Evolutionary conservation across 2,329 filamentous ascomycete species (phyloP).

Genomic region (Claviceps maximensis): DNA sequence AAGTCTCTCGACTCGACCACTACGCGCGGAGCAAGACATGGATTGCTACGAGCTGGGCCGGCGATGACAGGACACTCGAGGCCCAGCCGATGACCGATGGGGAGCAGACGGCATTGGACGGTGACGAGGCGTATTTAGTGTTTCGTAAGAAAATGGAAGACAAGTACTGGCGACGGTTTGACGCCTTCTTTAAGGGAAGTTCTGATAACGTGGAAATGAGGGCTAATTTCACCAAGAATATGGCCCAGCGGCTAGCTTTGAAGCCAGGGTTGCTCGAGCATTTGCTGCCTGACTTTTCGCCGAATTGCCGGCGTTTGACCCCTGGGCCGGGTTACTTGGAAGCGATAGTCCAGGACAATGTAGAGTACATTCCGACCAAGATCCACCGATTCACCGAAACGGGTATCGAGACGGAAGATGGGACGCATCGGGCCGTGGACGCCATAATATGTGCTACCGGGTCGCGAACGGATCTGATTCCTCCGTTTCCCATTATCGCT

Average conservation of each 20-base stretch:
- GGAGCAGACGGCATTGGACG: constrained; percentile 43
- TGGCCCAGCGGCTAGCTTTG: constrained; percentile 37
- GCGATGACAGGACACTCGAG: constrained; percentile 39
- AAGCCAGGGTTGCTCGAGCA: constrained; percentile 42
- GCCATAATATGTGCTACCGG: constrained; percentile 58
- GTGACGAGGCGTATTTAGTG: constrained; percentile 46
- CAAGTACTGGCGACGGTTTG: constrained; percentile 49
- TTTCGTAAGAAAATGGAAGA: constrained; percentile 45
- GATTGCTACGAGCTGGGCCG: constrained; percentile 50
- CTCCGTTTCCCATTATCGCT: constrained; percentile 46
- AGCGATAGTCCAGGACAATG: constrained; percentile 46
- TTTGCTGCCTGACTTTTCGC: constrained; percentile 49
- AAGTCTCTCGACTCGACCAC: constrained; percentile 41
- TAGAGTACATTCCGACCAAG: constrained; percentile 42
- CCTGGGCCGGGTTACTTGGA: constrained; percentile 57
- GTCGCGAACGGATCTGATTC: constrained; percentile 44
- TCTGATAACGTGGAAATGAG: constrained; percentile 34
- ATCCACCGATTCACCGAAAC: constrained; percentile 46
- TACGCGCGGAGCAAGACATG: constrained; percentile 54
- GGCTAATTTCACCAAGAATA: constrained; percentile 31
- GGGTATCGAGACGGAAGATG: constrained; percentile 48
- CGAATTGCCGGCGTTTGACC: constrained; percentile 50
- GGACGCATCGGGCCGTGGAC: constrained; percentile 42
- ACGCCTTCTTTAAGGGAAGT: constrained; percentile 38
- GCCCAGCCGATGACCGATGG: constrained; percentile 42